Evolutionary conservation across 306 rosid genomes (phyloP).

Genomic region (Castanea sativa): DNA sequence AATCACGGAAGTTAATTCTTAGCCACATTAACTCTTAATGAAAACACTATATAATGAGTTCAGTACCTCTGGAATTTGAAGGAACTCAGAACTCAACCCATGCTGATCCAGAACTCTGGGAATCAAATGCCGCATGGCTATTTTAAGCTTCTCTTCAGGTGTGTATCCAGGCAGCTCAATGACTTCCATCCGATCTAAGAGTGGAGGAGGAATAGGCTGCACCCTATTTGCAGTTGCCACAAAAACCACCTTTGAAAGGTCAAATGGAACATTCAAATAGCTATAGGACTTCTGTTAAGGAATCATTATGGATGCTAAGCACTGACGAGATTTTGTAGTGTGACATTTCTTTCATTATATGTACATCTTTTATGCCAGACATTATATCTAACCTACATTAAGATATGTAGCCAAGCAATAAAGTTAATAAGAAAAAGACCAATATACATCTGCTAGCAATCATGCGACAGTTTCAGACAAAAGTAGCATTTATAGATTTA

Average conservation of each 20-base stretch:
- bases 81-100: conserved; percentile 81
- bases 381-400: conserved; percentile 1
- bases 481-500: neutral
- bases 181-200: conserved; percentile 98
- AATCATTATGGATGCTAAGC: conserved; percentile 13
- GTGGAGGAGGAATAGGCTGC: conserved; percentile 93
- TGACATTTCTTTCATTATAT: neutral
- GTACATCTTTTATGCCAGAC: neutral
- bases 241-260: conserved; percentile 88
- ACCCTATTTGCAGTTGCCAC: conserved; percentile 95
- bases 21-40: neutral
- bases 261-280: conserved; percentile 97
- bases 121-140: conserved; percentile 87
- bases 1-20: neutral
- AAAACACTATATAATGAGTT: conserved; percentile 8
- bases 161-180: conserved; percentile 98
- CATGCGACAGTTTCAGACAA: conserved; percentile 8
- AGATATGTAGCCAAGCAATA: neutral
- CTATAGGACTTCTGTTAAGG: conserved; percentile 64
- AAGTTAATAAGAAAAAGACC: neutral
- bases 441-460: neutral
- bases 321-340: neutral
- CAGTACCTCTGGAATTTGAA: conserved; percentile 90
- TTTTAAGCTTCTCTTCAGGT: conserved; percentile 89
- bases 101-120: conserved; percentile 96